A percentile compares a stretch with the other conserved stretches of the same genome.
Conservation (phyloP, 352 stramenopile species). For the Pythium phragmitis region DNA sequence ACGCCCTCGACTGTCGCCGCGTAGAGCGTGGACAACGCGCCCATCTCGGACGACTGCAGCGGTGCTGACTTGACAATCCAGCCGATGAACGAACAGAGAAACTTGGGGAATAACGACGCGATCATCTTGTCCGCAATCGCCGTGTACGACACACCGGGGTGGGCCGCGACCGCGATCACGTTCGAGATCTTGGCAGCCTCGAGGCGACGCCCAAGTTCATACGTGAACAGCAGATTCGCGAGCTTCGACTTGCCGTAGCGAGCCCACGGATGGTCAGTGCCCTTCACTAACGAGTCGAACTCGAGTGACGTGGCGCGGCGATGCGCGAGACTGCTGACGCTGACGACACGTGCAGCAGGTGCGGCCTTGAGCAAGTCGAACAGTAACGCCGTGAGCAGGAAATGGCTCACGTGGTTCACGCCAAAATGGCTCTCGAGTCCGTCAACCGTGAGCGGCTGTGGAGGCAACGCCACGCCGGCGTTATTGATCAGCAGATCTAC, state of each 20-base stretch:
- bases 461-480: constrained; percentile 44
- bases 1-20: constrained; percentile 26
- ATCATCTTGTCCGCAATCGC: constrained; percentile 17
- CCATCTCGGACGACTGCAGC: constrained; percentile 27
- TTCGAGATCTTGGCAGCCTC: constrained; percentile 19
- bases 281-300: constrained; percentile 14
- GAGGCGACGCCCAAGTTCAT: constrained; percentile 26
- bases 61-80: constrained; percentile 13
- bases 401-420: constrained; percentile 73
- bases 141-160: constrained; percentile 31
- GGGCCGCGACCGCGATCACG: constrained; percentile 26
- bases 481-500: constrained; percentile 79
- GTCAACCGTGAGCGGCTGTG: constrained; percentile 32
- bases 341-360: constrained; percentile 36
- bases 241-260: constrained; percentile 18
- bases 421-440: constrained; percentile 69
- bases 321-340: constrained; percentile 38
- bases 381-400: constrained; percentile 54
- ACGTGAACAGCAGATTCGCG: constrained; percentile 18
- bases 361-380: constrained; percentile 36
- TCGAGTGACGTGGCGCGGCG: constrained; percentile 10
- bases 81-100: constrained; percentile 4
- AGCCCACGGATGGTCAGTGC: constrained; percentile 10
- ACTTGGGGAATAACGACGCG: constrained; percentile 3
- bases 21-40: constrained; percentile 31